These are phyloP conservation scores for Rhynchospora tenuis DNA, from an alignment of 176 grass and related monocot genomes.

Conservation along the genomic window DNA sequence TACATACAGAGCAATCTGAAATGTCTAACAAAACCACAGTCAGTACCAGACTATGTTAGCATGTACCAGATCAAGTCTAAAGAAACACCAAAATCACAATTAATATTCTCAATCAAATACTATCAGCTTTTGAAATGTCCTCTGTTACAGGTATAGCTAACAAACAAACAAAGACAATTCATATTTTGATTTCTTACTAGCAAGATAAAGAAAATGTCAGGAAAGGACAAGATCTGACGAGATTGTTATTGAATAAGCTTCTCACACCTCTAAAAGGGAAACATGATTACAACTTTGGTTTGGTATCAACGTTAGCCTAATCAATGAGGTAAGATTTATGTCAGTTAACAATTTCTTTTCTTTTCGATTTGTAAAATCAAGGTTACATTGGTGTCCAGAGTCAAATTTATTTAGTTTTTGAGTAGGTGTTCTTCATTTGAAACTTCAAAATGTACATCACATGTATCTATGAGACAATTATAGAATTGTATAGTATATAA, in stretches of 20 bases:
- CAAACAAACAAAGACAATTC: too few species aligned
- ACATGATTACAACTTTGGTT: slow-evolving; percentile 30
- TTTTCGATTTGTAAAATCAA: not conserved
- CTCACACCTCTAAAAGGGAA: not conserved
- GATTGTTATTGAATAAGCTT: slow-evolving; percentile 36
- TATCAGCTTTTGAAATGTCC: not conserved
- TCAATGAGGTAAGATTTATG: slow-evolving; percentile 44
- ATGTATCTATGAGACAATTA: not conserved
- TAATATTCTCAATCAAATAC: not conserved
- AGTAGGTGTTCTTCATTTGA: not conserved
- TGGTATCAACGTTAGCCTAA: slow-evolving; percentile 48
- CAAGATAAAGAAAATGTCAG: slow-evolving; percentile 13
- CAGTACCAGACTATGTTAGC: too few species aligned
- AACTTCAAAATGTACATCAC: not conserved
- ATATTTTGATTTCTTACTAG: not conserved
- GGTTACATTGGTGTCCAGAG: not conserved
- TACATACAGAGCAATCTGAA: too few species aligned
- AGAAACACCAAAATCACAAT: not conserved
- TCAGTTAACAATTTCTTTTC: not conserved
- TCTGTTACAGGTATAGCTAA: too few species aligned
- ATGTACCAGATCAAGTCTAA: not conserved
- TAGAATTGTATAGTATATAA: slow-evolving; percentile 3
- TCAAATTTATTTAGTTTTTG: not conserved
- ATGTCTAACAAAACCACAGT: too few species aligned
- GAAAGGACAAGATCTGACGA: slow-evolving; percentile 27